Conservation (phyloP, 257 asterid genomes). For the Fraxinus pennsylvanica region DNA sequence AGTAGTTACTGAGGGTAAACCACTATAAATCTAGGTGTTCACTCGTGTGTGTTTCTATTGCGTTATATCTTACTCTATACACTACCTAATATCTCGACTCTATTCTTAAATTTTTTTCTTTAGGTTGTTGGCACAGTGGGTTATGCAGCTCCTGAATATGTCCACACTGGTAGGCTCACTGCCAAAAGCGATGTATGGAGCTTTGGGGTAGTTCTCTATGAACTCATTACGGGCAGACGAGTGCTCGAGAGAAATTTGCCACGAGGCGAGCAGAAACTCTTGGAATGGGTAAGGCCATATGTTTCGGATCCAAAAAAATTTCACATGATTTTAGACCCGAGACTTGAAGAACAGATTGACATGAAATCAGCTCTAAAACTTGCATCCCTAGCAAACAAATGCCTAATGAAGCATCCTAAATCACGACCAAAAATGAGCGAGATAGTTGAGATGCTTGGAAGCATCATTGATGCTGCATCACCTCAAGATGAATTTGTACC, state of each 20-base stretch:
- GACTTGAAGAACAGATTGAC: conserved; percentile 55
- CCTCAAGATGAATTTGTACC: conserved; percentile 34
- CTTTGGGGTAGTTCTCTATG: conserved; percentile 85
- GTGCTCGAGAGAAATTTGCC: conserved; percentile 82
- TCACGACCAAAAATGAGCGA: conserved; percentile 94
- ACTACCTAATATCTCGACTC: neutral
- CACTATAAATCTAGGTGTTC: neutral
- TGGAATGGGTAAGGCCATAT: conserved; percentile 89
- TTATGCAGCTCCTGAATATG: conserved; percentile 96
- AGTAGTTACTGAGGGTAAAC: neutral
- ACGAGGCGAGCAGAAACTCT: conserved; percentile 81
- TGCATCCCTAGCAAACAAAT: conserved; percentile 82
- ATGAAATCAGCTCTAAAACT: conserved; percentile 75
- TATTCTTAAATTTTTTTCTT: neutral
- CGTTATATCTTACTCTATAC: neutral
- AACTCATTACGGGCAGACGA: conserved; percentile 88
- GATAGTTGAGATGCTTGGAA: conserved; percentile 62
- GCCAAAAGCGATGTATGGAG: conserved; percentile 95
- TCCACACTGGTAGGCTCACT: conserved; percentile 78
- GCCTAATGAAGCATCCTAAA: conserved; percentile 74
- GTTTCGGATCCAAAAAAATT: conserved; percentile 78
- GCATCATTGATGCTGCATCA: conserved; percentile 50
- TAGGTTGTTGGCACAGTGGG: conserved; percentile 93
- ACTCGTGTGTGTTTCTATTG: neutral
- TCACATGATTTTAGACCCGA: conserved; percentile 65